Base-by-base conservation (phyloP, 805 yeast species). In the Ogataea degrootiae region DNA sequence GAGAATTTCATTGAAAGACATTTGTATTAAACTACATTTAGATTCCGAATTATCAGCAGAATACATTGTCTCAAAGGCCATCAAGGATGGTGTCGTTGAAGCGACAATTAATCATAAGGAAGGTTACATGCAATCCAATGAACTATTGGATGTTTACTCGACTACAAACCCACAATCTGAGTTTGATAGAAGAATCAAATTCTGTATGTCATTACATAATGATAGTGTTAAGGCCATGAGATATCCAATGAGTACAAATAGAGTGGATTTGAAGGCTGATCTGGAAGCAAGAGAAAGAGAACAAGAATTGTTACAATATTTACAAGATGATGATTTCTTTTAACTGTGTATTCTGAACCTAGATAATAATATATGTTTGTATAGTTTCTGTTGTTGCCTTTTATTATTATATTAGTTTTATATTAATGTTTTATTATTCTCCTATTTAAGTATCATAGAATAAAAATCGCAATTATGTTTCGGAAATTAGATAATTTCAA, bases 11-110 rank as follows among this genome's bases (percentile, higher is more conserved):
- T 76, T 94, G 59, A 87, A 85, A 67, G 99, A 94, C 63, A 90
- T 94, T 48, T 94, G 99, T 68, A 78, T 94, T 59, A 88, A 92
- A 63, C 78, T 94, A 63, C 90, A 87, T 57, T 77, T 94, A 52
- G 99, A 92, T 60, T 83, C 91, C 42, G 99, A 94, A 71, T 91
- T 94, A 62, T 84, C 92, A 58, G 96, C 97, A 1, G 99, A 94
- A 71, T 94, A 92, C 66, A 90, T 94, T 66, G 96, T 94, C 21
- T 88, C 97, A 36, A 92, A 94, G 72, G 94, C 97, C 23, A 92
- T 94, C 49, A 83, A 96, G 61, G 99, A 94, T 65, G 97, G 96
- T 50, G 98, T 94, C 44, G 88, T 94, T 63, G 98, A 94, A 61
- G 98, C 99, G 4, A 79, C 82, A 46, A 86, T 94, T 57, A 87